A percentile compares a stretch with the other conserved stretches of the same genome.
These are phyloP conservation scores for Plantago lanceolata DNA, from an alignment of 305 asterid species.

Conservation along the genomic window DNA sequence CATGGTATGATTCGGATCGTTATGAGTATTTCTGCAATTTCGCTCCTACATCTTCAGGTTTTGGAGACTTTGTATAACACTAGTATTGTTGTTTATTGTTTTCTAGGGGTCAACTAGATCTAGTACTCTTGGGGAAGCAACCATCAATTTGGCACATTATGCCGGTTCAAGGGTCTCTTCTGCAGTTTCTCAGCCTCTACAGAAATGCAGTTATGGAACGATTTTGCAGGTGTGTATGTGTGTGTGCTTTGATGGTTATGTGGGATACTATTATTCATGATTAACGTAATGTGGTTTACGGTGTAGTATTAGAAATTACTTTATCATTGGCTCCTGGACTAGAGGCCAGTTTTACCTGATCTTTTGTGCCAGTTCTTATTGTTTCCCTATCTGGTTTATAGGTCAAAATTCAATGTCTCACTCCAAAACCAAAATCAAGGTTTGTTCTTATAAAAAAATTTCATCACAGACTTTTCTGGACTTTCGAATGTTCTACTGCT, in stretches of 20 bases:
- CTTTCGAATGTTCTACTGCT: conserved; percentile 20
- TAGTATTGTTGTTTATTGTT: conserved; percentile 2
- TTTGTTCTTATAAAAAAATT: conserved; percentile 26
- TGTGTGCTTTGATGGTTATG: conserved; percentile 18
- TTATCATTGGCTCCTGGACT: not conserved
- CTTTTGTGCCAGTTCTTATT: conserved; percentile 12
- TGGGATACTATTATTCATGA: not conserved
- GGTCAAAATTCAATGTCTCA: conserved; percentile 71
- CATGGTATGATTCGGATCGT: conserved; percentile 38
- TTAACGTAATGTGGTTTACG: not conserved
- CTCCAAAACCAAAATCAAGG: conserved; percentile 56
- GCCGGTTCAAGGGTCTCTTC: conserved; percentile 45
- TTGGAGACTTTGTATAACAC: not conserved
- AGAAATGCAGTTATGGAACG: conserved; percentile 69
- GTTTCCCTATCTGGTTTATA: conserved; percentile 28
- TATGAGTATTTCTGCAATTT: not conserved
- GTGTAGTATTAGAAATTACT: not conserved
- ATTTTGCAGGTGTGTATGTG: conserved; percentile 59
- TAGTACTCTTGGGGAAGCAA: conserved; percentile 74
- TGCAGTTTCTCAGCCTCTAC: conserved; percentile 63
- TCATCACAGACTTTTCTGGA: conserved; percentile 10
- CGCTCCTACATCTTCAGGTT: conserved; percentile 10
- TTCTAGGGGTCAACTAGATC: conserved; percentile 71
- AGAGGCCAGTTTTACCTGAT: not conserved
- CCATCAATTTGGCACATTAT: conserved; percentile 52